Conservation (phyloP, 2,329 filamentous ascomycete species). For the Alternaria burnsii region DNA sequence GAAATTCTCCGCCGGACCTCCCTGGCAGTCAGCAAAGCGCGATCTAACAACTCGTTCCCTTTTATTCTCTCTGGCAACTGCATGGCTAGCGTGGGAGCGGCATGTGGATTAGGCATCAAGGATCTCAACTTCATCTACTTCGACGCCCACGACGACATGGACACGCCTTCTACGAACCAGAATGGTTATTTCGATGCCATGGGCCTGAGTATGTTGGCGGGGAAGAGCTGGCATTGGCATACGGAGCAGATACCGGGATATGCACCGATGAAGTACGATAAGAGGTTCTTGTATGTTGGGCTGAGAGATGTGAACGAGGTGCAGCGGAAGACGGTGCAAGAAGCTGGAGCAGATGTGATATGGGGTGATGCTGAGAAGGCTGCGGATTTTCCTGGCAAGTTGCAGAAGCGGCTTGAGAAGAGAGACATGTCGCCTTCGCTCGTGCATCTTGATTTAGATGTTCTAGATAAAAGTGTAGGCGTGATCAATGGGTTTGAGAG, state of each 20-base stretch:
- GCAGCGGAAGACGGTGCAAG: not conserved
- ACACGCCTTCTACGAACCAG: slow-evolving; percentile 46
- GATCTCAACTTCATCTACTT: slow-evolving; percentile 53
- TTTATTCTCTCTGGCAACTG: slow-evolving; percentile 54
- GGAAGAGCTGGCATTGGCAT: slow-evolving; percentile 43
- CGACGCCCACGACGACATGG: slow-evolving; percentile 56
- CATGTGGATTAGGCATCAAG: slow-evolving; percentile 44
- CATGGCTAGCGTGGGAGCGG: slow-evolving; percentile 48
- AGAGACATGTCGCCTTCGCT: not conserved
- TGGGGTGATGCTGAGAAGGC: not conserved
- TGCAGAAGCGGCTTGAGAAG: not conserved
- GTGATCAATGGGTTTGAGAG: not conserved
- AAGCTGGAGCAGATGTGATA: slow-evolving; percentile 2
- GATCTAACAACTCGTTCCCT: slow-evolving; percentile 38
- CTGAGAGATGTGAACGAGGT: not conserved
- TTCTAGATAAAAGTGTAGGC: not conserved
- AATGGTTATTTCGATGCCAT: slow-evolving; percentile 53
- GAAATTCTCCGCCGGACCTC: not conserved
- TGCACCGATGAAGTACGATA: slow-evolving; percentile 21
- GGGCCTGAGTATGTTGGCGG: slow-evolving; percentile 50
- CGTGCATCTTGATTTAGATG: not conserved
- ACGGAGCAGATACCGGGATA: slow-evolving; percentile 46
- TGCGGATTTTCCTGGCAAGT: not conserved
- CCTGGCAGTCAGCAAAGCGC: not conserved
- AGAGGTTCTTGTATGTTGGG: not conserved